phyloP scores from a whole-genome alignment of 805 yeast genomes.

The Zygoascus flipseniorum region DNA sequence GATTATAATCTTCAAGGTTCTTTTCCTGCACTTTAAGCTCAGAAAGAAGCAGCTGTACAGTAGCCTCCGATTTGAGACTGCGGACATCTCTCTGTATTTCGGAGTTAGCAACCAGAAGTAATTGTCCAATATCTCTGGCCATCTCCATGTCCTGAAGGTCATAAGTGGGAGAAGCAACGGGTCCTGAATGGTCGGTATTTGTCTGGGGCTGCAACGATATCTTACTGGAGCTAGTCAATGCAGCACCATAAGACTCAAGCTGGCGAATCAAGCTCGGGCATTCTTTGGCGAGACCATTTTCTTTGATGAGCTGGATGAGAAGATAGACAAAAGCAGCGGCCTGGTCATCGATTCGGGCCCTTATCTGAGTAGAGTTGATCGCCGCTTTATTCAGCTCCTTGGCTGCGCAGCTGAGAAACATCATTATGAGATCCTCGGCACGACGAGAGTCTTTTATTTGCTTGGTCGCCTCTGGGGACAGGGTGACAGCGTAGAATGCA shows the following conservation, averaged over 20 bases:
- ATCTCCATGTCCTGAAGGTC: slow-evolving; percentile 47
- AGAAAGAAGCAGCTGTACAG: slow-evolving; percentile 27
- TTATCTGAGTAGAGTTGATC: slow-evolving; percentile 32
- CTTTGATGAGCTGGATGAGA: slow-evolving; percentile 18
- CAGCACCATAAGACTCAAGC: slow-evolving; percentile 11
- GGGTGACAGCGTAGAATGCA: slow-evolving; percentile 53
- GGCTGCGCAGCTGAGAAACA: slow-evolving; percentile 26
- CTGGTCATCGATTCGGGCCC: slow-evolving; percentile 19
- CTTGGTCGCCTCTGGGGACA: slow-evolving; percentile 38
- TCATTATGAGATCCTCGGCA: slow-evolving; percentile 28
- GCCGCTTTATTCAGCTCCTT: slow-evolving; percentile 22
- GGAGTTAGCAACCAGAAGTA: slow-evolving; percentile 43
- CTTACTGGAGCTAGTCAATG: slow-evolving; percentile 8
- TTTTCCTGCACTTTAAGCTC: slow-evolving; percentile 23
- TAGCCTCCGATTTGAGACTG: slow-evolving; percentile 33
- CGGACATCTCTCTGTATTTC: slow-evolving; percentile 49
- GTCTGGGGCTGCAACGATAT: slow-evolving; percentile 1
- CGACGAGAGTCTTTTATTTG: slow-evolving; percentile 28
- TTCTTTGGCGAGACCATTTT: slow-evolving; percentile 8
- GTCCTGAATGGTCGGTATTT: neutral
- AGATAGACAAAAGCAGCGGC: slow-evolving; percentile 25
- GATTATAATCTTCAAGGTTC: slow-evolving; percentile 24
- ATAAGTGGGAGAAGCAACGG: slow-evolving; percentile 37
- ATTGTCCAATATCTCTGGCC: slow-evolving; percentile 36
- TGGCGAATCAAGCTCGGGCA: slow-evolving; percentile 13